These are phyloP conservation scores for Coniochaeta sp. DNA, from an alignment of 2,329 filamentous ascomycete species.

Conservation along the genomic window DNA sequence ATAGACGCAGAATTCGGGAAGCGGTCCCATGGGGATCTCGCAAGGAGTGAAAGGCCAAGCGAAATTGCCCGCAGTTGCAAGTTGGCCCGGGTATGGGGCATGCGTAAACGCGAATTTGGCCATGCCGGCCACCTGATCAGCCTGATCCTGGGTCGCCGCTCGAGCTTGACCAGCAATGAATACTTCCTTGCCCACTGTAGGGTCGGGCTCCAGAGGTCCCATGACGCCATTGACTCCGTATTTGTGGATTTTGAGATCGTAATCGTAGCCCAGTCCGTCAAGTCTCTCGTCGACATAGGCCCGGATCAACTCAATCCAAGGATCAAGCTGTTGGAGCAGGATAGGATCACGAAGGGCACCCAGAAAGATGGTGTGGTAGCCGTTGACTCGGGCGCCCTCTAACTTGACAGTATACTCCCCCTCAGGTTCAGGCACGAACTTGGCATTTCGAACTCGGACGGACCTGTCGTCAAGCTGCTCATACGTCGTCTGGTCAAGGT, in stretches of 20 bases:
- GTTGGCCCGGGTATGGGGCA: slow-evolving; percentile 38
- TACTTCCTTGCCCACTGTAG: slow-evolving; percentile 26
- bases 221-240: slow-evolving; percentile 32
- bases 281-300: slow-evolving; percentile 4
- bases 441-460: slow-evolving; percentile 30
- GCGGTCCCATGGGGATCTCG: slow-evolving; percentile 20
- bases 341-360: slow-evolving; percentile 30
- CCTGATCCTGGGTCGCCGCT: slow-evolving; percentile 35
- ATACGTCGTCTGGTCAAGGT: slow-evolving; percentile 32
- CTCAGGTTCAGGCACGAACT: slow-evolving; percentile 22
- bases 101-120: slow-evolving; percentile 36
- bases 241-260: slow-evolving; percentile 31
- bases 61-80: slow-evolving; percentile 45
- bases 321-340: slow-evolving; percentile 21
- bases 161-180: slow-evolving; percentile 39
- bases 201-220: slow-evolving; percentile 12
- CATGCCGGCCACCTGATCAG: slow-evolving; percentile 32
- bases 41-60: slow-evolving; percentile 18
- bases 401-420: slow-evolving; percentile 38
- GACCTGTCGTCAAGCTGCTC: slow-evolving; percentile 32
- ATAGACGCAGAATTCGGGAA: slow-evolving; percentile 37
- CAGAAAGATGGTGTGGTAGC: slow-evolving; percentile 37
- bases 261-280: slow-evolving; percentile 8
- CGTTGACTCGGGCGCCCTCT: slow-evolving; percentile 34
- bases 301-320: slow-evolving; percentile 1